phyloP scores from a whole-genome alignment of 192 early-diverging fungal species.

The Coemansia nantahalensis region DNA sequence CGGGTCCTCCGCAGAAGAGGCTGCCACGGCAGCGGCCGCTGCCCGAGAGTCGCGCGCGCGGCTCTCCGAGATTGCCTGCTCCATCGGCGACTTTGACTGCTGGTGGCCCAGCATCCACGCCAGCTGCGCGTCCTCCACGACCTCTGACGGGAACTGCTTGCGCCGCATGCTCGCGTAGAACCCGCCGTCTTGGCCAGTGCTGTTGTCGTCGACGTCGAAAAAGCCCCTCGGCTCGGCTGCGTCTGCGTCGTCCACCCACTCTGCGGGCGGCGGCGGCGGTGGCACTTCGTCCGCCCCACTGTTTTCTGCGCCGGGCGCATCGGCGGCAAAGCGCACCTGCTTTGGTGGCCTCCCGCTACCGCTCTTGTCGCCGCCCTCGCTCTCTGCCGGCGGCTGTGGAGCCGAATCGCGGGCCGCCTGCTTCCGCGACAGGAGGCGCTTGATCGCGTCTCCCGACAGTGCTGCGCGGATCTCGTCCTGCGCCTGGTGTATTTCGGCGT shows the following conservation, averaged over 20 bases:
- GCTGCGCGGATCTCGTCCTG: conserved; percentile 62
- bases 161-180: conserved; percentile 41
- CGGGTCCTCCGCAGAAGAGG: conserved; percentile 3
- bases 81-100: conserved; percentile 47
- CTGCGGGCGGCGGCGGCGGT: conserved; percentile 37
- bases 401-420: neutral
- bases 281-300: conserved; percentile 5
- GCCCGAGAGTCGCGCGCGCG: conserved; percentile 9
- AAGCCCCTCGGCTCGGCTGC: neutral
- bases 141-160: conserved; percentile 37
- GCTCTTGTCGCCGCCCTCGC: neutral
- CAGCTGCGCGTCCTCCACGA: conserved; percentile 52
- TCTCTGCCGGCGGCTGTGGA: neutral
- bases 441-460: conserved; percentile 62
- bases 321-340: conserved; percentile 32
- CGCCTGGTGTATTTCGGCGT: conserved; percentile 66
- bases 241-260: conserved; percentile 25
- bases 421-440: conserved; percentile 56
- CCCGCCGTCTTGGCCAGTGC: conserved; percentile 24
- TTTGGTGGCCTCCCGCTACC: neutral
- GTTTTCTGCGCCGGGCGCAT: conserved; percentile 9
- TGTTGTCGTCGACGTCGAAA: conserved; percentile 36
- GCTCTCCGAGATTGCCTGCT: conserved; percentile 13
- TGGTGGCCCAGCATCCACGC: conserved; percentile 51
- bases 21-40: neutral